Base-by-base conservation (phyloP, 164 flowering plant species). In the Magnolia sinica region DNA sequence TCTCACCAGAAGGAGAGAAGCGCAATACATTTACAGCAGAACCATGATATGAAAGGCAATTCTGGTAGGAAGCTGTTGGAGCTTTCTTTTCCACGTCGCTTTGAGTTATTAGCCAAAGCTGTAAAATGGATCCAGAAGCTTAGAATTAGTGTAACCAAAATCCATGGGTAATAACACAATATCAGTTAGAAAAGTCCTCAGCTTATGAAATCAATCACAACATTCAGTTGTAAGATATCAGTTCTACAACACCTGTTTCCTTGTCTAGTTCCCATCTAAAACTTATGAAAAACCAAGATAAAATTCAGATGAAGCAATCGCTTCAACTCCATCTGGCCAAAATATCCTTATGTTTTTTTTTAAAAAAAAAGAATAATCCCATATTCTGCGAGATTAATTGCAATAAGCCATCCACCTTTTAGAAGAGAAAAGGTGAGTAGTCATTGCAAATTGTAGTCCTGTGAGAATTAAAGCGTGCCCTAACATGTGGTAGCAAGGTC, bases 1-100 rank as follows among this genome's bases (percentile, higher is more conserved):
- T 37, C 82, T 84, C 82, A 92, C 99, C 99, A 19, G 90, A 89
- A 73, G 97, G 97, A 70, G 99, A 91, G 85, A 96, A 96, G 16
- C 99, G 98, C 73, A 96, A 75, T 55, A 77, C 83, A 83, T 96
- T 96, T 2, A 96, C 92, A 68, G 99, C 91, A 11, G 96, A 90
- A 22, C 90, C 81, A 81, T 94, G 99, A 81, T 91, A 91, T 16
- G 96, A 84, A 70, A 96, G 96, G 81, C 90, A 91, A 75, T 72
- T 89, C 68, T 91, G 91, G 73, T 96, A 96, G 10, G 92, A 75
- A 71, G 87, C 96, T 24, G 89, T 81, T 31, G 97, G 96, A 55
- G 77, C 81, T 83, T 91, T 87, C 84, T 89, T 91, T 71, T 87
- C 79, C 64, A 29, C 84, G 72, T 87, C 87, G 13, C 83, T 86